These are phyloP conservation scores for Aspergillus chevalieri DNA, from an alignment of 2,329 filamentous ascomycete genomes.

Conservation along the genomic window DNA sequence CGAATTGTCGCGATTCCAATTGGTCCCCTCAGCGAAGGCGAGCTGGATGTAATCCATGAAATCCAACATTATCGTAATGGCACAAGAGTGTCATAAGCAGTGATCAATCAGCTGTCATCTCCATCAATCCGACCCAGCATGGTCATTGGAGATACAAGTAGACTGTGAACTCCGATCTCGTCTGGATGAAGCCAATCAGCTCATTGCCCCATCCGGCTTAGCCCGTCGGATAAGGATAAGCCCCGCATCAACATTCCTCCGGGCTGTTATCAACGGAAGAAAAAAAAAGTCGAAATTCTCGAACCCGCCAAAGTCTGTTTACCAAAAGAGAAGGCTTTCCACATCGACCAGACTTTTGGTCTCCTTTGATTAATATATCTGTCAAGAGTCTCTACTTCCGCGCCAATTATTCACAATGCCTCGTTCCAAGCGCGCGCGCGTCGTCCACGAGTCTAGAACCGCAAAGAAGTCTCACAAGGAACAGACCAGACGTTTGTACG, in stretches of 20 bases:
- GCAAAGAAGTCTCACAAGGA: slow-evolving; percentile 90
- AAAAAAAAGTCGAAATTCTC: slow-evolving; percentile 12
- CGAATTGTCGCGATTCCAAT: slow-evolving; percentile 88
- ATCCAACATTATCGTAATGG: slow-evolving; percentile 64
- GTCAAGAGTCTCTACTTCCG: not conserved
- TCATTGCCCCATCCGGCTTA: slow-evolving; percentile 28
- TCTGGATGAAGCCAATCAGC: slow-evolving; percentile 14
- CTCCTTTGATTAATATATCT: not conserved
- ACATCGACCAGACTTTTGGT: not conserved
- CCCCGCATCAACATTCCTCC: slow-evolving; percentile 31
- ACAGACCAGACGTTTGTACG: slow-evolving; percentile 76
- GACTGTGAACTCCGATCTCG: not conserved
- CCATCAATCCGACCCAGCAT: slow-evolving; percentile 3
- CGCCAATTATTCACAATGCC: slow-evolving; percentile 59
- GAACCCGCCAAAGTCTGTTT: not conserved
- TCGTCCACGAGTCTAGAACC: slow-evolving; percentile 86
- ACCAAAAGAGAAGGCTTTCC: not conserved
- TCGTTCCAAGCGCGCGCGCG: slow-evolving; percentile 86
- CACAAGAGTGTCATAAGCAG: too few species aligned
- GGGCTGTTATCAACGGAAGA: slow-evolving; percentile 34
- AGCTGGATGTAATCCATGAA: slow-evolving; percentile 97
- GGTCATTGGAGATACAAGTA: not conserved
- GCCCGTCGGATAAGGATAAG: slow-evolving; percentile 36
- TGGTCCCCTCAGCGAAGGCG: slow-evolving; percentile 78
- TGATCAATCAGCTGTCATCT: not conserved